Evolutionary conservation across 2,329 filamentous ascomycete species (phyloP).

Genomic region (Diaporthe sp.): DNA sequence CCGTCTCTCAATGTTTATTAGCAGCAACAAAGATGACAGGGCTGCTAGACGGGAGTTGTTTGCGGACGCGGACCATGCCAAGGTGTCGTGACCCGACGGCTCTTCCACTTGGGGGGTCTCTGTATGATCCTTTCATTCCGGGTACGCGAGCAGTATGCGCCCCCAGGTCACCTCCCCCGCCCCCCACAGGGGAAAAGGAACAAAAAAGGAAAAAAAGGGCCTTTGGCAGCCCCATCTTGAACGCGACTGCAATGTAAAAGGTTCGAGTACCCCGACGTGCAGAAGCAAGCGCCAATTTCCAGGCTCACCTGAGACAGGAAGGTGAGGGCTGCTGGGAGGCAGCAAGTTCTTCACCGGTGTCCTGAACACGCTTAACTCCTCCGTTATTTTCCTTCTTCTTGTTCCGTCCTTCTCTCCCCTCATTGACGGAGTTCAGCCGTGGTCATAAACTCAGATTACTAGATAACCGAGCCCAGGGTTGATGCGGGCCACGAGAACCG

Average conservation of each 20-base stretch:
- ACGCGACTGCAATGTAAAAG: background rate
- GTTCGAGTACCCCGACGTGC: background rate
- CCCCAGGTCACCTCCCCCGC: background rate
- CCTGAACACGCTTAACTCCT: conserved; percentile 13
- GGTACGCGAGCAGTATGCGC: background rate
- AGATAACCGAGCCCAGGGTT: conserved; percentile 22
- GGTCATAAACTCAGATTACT: background rate
- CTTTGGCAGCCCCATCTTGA: background rate
- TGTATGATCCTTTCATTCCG: background rate
- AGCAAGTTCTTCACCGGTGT: conserved; percentile 19
- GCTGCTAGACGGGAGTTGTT: background rate
- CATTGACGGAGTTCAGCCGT: background rate
- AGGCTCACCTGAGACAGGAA: conserved; percentile 17
- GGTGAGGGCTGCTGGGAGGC: conserved; percentile 3
- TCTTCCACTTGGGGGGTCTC: background rate
- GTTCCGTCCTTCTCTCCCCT: background rate
- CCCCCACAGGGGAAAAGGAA: background rate
- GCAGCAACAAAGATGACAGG: background rate
- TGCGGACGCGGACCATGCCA: background rate
- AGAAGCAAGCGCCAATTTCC: conserved; percentile 18
- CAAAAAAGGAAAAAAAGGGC: background rate
- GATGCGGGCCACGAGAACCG: conserved; percentile 21
- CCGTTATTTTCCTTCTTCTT: background rate
- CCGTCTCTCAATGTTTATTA: background rate
- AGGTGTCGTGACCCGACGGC: conserved; percentile 5